Evolutionary conservation across 2,329 filamentous ascomycete species (phyloP), one percentile per base, ranked within the genome.

Genomic region (Colletotrichum coccodes): DNA sequence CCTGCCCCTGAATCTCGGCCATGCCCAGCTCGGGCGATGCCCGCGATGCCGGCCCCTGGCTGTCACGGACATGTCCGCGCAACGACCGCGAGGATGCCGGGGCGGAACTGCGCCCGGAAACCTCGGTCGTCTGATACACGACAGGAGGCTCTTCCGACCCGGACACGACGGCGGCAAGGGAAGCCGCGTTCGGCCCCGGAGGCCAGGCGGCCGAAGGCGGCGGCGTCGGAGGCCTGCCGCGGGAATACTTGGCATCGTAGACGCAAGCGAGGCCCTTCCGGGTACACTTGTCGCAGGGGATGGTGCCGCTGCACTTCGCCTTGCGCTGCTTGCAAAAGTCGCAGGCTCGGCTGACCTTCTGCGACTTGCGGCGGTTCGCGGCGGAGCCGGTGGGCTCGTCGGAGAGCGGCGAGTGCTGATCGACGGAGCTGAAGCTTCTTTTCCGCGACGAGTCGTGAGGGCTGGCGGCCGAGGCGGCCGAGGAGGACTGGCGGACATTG

Each of bases 1-100:
- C 86, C 59, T 89, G 85, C 2, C 85, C 86, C 70, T 86, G 83
- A 12, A 87, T 78, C 60, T 80, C 78, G 1, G 78, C 71, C 5
- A 73, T 76, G 7, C 73, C 77, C 1, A 78, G 72, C 50, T 78
- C 78, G 5, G 78, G 75, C 0, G 76, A 76, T 4, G 71, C 71
- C 1, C 75, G 72, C 8, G 75, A 76, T 28, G 70, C 46, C 4
- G 56, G 50, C 18, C 64, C 68, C 9, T 70, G 58, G 21, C 56
- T 66, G 3, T 70, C 65, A 21, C 65, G 65, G 5, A 65, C 47
- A 3, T 65, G 54, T 28, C 65, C 42, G 4, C 47, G 54, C 34
- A 60, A 30, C 38, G 54, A 56, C 1, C 53, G 49, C 26, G 36
- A 32, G 6, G 23, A 9, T 1, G 26, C 21, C 12, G 46, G 26